Percentiles rank a stretch among this genome's conserved stretches.
These are phyloP conservation scores for Aspergillus transmontanensis DNA, from an alignment of 2,329 filamentous ascomycete genomes.

Conservation along the genomic window DNA sequence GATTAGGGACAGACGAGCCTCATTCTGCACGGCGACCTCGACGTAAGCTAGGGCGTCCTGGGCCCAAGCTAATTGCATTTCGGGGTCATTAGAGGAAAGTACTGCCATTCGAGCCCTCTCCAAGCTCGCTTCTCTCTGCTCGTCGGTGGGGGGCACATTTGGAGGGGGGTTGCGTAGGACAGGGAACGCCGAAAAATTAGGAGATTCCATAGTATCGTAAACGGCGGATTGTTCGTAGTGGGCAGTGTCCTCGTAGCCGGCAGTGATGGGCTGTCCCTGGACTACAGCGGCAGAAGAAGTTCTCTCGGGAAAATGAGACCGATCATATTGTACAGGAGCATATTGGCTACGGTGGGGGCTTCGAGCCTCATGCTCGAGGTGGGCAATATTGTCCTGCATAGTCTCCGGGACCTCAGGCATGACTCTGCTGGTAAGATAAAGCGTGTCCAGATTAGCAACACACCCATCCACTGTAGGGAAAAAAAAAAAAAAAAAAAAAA, in stretches of 20 bases:
- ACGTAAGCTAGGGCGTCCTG: constrained; percentile 89
- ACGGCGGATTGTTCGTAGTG: constrained; percentile 56
- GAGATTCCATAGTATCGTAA: constrained; percentile 56
- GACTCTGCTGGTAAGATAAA: constrained; percentile 59
- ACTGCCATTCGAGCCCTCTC: constrained; percentile 83
- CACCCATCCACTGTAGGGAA: constrained; percentile 11
- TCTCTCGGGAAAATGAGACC: constrained; percentile 38
- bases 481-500: constrained; percentile 7
- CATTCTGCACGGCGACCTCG: constrained; percentile 78
- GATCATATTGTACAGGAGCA: constrained; percentile 34
- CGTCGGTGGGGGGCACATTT: constrained; percentile 90
- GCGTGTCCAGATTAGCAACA: constrained; percentile 28
- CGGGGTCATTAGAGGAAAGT: constrained; percentile 88
- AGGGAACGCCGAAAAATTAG: constrained; percentile 90
- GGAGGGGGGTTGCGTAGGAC: constrained; percentile 75
- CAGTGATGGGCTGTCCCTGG: constrained; percentile 32
- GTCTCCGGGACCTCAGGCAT: constrained; percentile 96
- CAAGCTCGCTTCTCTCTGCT: constrained; percentile 87
- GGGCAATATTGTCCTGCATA: constrained; percentile 91
- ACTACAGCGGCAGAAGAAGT: constrained; percentile 35
- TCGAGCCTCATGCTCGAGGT: constrained; percentile 78
- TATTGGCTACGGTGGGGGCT: constrained; percentile 48
- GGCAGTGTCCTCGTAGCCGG: constrained; percentile 44
- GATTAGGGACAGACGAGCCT: constrained; percentile 64
- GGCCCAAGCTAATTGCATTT: constrained; percentile 96